Evolutionary conservation across 176 grass and related monocot genomes (phyloP).

Genomic region (Oryza meridionalis): DNA sequence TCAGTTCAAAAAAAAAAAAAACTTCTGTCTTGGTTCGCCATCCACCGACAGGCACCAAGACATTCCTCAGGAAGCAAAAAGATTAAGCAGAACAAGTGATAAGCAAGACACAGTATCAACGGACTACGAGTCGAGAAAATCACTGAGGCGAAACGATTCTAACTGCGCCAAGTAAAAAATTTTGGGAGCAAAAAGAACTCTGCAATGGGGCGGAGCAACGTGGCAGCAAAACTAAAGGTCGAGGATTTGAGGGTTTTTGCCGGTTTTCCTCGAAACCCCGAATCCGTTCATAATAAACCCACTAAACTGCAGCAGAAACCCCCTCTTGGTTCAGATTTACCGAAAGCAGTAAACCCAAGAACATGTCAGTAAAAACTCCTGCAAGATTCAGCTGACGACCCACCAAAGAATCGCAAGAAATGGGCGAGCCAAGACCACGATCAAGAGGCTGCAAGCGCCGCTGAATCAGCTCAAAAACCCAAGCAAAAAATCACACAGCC

Average conservation of each 20-base stretch:
- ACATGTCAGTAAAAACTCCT: constrained; percentile 40
- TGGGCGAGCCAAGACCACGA: constrained; percentile 1
- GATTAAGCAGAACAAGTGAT: constrained; percentile 3
- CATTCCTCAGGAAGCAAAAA: not conserved
- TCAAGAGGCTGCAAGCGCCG: constrained; percentile 6
- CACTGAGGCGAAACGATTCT: not conserved
- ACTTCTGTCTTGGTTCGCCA: not conserved
- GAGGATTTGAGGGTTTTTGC: not conserved
- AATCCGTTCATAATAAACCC: constrained; percentile 3
- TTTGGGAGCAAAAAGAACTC: not conserved
- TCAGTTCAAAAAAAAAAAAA: not conserved
- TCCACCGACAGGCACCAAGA: not conserved
- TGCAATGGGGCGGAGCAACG: not conserved
- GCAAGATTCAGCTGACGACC: constrained; percentile 27
- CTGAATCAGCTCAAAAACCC: constrained; percentile 18
- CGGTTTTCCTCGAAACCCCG: not conserved
- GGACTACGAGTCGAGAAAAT: not conserved
- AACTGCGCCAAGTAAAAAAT: not conserved
- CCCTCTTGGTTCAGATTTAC: not conserved
- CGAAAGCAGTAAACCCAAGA: not conserved
- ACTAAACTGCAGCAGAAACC: not conserved
- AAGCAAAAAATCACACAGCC: constrained; percentile 14
- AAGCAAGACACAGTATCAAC: constrained; percentile 12
- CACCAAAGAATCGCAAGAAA: constrained; percentile 17
- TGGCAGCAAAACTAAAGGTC: not conserved